These are phyloP conservation scores for Tilletia indica DNA, from an alignment of 1,284 basidiomycete genomes.

Conservation along the genomic window DNA sequence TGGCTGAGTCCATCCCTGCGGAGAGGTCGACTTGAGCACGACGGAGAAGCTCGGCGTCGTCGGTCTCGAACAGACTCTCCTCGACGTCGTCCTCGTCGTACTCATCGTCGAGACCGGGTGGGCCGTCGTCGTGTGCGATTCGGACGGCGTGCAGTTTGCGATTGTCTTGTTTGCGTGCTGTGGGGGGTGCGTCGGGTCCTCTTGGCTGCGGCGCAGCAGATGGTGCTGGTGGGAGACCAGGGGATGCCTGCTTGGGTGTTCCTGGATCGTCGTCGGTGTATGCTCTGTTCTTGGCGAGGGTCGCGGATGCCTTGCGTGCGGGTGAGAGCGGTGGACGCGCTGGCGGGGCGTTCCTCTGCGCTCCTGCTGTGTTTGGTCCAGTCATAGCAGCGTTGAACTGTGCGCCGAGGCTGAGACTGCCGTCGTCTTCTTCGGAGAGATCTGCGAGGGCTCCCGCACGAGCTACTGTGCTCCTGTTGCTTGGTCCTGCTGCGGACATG, in stretches of 20 bases:
- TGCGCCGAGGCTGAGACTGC: slow-evolving; percentile 32
- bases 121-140: slow-evolving; percentile 23
- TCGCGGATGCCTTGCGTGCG: slow-evolving; percentile 8
- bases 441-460: slow-evolving; percentile 29
- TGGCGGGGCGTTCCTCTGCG: slow-evolving; percentile 13
- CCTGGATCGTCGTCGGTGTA: background rate
- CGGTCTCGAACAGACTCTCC: slow-evolving; percentile 34
- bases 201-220: background rate
- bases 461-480: background rate
- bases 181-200: background rate
- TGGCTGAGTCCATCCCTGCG: slow-evolving; percentile 31
- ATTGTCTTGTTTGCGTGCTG: slow-evolving; percentile 25
- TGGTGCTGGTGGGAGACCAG: background rate
- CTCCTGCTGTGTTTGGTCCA: slow-evolving; percentile 19
- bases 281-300: background rate
- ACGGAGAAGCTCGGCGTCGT: slow-evolving; percentile 35
- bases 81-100: slow-evolving; percentile 36
- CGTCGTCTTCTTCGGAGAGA: slow-evolving; percentile 30
- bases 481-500: slow-evolving; percentile 26
- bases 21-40: slow-evolving; percentile 40
- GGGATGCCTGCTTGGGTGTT: slow-evolving; percentile 1
- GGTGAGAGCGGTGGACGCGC: slow-evolving; percentile 10
- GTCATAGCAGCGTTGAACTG: slow-evolving; percentile 5
- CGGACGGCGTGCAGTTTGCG: slow-evolving; percentile 36
- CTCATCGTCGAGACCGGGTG: slow-evolving; percentile 27